Evolutionary conservation across 1,284 basidiomycete species (phyloP), one percentile per base, ranked within the genome.

Genomic region (Phlebopus sp.): DNA sequence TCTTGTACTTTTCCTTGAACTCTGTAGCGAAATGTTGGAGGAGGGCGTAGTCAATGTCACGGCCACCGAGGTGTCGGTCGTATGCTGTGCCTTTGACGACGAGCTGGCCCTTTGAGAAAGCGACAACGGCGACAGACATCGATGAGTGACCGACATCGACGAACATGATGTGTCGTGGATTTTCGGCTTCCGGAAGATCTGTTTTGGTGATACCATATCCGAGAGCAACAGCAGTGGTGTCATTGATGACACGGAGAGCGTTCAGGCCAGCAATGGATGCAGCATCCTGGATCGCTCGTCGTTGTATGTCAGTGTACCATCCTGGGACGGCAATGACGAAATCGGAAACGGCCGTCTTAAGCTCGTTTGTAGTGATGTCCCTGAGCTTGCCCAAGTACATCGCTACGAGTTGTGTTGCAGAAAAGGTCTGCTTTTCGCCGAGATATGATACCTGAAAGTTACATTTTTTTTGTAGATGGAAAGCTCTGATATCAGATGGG

Each of bases 141-240:
- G 83, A 82, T 2, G 92, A 91, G 75, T 97, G 93, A 39, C 94
- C 94, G 54, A 94, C 82, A 63, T 97, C 94, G 59, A 97, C 82
- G 62, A 97, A 97, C 56, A 86, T 86, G 65, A 97, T 85, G 68
- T 96, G 77, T 45, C 86, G 79, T 2, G 93, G 83, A 56, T 80
- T 83, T 56, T 94, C 92, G 38, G 82, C 67, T 25, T 85, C 82
- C 34, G 94, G 94, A 42, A 97, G 81, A 69, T 97, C 94, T 25
- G 87, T 83, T 73, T 97, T 97, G 59, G 93, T 97, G 77, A 97
- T 97, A 62, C 94, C 94, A 72, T 94, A 97, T 48, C 90, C 92
- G 64, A 97, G 86, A 21, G 94, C 94, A 51, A 88, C 81, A 45
- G 93, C 92, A 54, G 94, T 96, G 51, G 88, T 86, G 69, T 97